Percentiles rank a stretch among this genome's conserved stretches.
Evolutionary conservation across 805 yeast species (phyloP).

Genomic region (Sugiyamaella smithiae): DNA sequence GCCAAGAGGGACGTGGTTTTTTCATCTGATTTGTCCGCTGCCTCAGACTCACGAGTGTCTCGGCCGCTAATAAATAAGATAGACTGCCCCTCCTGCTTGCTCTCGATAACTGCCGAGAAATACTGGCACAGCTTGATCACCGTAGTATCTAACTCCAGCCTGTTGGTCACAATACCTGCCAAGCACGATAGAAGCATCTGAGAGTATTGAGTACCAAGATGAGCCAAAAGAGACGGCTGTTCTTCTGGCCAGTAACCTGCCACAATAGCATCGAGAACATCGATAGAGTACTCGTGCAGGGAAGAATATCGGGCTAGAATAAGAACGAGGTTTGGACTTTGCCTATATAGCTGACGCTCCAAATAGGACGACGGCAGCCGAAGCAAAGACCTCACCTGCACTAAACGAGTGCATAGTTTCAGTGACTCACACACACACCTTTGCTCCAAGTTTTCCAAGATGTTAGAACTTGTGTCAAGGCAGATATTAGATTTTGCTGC

Average conservation of each 20-base stretch:
- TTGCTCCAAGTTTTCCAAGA: slow-evolving; percentile 46
- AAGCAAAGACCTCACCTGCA: slow-evolving; percentile 54
- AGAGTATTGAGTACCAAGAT: slow-evolving; percentile 66
- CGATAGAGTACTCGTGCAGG: slow-evolving; percentile 52
- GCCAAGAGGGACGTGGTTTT: slow-evolving; percentile 25
- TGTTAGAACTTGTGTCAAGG: slow-evolving; percentile 42
- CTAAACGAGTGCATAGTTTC: slow-evolving; percentile 53
- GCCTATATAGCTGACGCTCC: slow-evolving; percentile 57
- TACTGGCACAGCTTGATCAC: slow-evolving; percentile 28
- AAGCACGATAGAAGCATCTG: slow-evolving; percentile 58
- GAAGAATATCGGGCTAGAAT: slow-evolving; percentile 51
- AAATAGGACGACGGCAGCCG: slow-evolving; percentile 56
- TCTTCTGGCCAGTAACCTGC: slow-evolving; percentile 39
- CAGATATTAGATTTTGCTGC: slow-evolving; percentile 39
- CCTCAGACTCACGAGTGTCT: slow-evolving; percentile 25
- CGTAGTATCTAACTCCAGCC: slow-evolving; percentile 28
- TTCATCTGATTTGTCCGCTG: neutral
- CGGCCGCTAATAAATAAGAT: slow-evolving; percentile 35
- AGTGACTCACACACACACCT: slow-evolving; percentile 52
- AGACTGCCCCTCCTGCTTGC: slow-evolving; percentile 39
- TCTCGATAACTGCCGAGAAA: slow-evolving; percentile 28
- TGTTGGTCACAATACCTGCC: slow-evolving; percentile 56
- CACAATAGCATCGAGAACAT: slow-evolving; percentile 46
- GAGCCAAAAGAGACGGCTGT: slow-evolving; percentile 78
- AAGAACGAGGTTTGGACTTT: slow-evolving; percentile 54